Conservation (phyloP, 2,329 filamentous ascomycete genomes). For the Penicillium sp. region DNA sequence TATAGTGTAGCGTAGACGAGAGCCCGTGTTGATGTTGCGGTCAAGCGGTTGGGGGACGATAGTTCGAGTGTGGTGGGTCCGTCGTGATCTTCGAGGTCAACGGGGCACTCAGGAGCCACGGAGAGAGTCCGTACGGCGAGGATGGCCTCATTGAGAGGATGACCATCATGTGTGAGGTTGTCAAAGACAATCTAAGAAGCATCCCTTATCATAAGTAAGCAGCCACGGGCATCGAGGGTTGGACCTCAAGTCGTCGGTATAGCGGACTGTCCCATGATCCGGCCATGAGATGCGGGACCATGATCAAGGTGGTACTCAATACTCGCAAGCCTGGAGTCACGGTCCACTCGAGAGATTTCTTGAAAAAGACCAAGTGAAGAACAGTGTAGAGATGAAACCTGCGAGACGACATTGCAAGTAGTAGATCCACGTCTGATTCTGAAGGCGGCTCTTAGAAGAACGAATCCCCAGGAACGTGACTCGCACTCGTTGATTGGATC, state of each 20-base stretch:
- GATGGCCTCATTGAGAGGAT: neutral
- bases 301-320: conserved; percentile 9
- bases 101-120: neutral
- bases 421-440: neutral
- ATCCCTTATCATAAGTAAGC: neutral
- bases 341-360: neutral
- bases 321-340: neutral
- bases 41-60: conserved; percentile 23
- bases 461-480: conserved; percentile 20
- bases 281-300: conserved; percentile 18
- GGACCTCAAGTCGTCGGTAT: neutral
- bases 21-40: conserved; percentile 19
- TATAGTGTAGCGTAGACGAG: conserved; percentile 2
- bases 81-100: conserved; percentile 7
- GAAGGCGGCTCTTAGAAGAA: neutral
- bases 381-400: neutral
- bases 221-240: neutral
- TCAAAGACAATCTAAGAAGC: neutral
- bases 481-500: conserved; percentile 25
- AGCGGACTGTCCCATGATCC: conserved; percentile 18
- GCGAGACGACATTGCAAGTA: neutral
- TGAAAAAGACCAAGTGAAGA: neutral
- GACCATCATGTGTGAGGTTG: neutral
- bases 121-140: neutral
- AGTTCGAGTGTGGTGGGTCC: conserved; percentile 20